phyloP scores from a whole-genome alignment of 148 eudicot species.

The Vaccinium darrowii region DNA sequence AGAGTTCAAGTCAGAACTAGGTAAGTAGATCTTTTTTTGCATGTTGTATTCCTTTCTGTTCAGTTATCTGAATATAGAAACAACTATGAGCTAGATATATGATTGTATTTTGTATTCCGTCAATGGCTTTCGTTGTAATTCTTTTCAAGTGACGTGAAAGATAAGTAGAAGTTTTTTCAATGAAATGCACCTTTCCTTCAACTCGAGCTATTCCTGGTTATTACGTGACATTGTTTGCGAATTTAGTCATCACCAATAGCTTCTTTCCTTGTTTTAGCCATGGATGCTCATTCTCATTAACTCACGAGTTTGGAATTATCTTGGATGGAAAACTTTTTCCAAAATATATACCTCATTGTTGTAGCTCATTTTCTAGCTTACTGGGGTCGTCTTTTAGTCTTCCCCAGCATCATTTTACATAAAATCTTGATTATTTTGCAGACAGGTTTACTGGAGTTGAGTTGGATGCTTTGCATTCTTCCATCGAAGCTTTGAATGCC shows the following conservation, averaged over 20 bases:
- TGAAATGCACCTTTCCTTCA: not conserved
- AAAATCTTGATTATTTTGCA: constrained; percentile 31
- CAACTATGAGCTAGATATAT: not conserved
- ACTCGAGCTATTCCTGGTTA: not conserved
- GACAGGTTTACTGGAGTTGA: constrained; percentile 71
- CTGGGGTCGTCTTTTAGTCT: not conserved
- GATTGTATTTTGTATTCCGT: not conserved
- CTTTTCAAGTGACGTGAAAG: not conserved
- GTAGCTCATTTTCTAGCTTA: constrained; percentile 11
- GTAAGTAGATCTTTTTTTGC: constrained; percentile 31
- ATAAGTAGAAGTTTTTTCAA: not conserved
- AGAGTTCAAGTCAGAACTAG: constrained; percentile 80
- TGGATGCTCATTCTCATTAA: not conserved
- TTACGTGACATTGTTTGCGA: not conserved
- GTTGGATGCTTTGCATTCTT: constrained; percentile 78
- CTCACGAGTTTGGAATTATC: not conserved
- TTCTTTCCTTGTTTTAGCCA: not conserved
- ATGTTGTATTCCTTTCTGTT: not conserved
- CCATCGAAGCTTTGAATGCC: constrained; percentile 71
- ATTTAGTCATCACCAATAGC: not conserved
- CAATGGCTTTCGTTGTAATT: not conserved
- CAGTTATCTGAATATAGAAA: not conserved
- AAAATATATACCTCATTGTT: no score
- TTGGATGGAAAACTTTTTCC: constrained; percentile 6
- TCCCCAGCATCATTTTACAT: not conserved